A percentile compares a stretch with the other conserved stretches of the same genome.
Conservation (phyloP, 495 filamentous ascomycete genomes). For the Neurospora hispaniola region DNA sequence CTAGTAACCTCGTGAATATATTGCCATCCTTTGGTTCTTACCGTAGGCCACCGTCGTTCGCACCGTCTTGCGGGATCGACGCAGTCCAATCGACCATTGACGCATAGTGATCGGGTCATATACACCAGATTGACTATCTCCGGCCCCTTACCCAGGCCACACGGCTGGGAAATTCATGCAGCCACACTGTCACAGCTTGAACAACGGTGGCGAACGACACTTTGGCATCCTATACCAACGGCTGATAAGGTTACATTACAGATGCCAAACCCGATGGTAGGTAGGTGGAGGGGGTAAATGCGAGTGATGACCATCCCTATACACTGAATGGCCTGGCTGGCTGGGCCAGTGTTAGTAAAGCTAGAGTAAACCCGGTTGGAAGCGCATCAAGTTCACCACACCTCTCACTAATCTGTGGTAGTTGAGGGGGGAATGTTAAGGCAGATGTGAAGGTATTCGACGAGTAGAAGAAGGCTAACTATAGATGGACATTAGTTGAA, state of each 20-base stretch:
- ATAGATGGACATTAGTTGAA: no score
- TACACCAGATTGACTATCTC: not conserved
- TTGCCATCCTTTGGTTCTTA: not conserved
- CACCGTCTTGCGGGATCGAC: not conserved
- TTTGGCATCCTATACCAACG: not conserved
- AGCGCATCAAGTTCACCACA: not conserved
- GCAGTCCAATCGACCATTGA: not conserved
- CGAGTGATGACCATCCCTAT: not conserved
- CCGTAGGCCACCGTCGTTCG: not conserved
- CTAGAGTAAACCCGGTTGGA: not conserved
- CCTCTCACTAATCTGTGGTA: not conserved
- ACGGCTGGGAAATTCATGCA: not conserved
- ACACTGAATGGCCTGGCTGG: not conserved
- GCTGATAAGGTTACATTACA: not conserved
- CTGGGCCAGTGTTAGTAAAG: not conserved
- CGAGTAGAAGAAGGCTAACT: not conserved
- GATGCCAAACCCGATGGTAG: not conserved
- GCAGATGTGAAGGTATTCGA: no score
- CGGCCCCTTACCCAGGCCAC: not conserved
- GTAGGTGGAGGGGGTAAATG: not conserved
- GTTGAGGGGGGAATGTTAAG: not conserved
- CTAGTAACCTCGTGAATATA: not conserved
- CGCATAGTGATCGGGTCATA: not conserved
- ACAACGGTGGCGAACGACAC: not conserved
- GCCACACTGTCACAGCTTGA: not conserved